Base-by-base conservation (phyloP, 192 early-diverging fungal genomes). In the Coemansia sp. region DNA sequence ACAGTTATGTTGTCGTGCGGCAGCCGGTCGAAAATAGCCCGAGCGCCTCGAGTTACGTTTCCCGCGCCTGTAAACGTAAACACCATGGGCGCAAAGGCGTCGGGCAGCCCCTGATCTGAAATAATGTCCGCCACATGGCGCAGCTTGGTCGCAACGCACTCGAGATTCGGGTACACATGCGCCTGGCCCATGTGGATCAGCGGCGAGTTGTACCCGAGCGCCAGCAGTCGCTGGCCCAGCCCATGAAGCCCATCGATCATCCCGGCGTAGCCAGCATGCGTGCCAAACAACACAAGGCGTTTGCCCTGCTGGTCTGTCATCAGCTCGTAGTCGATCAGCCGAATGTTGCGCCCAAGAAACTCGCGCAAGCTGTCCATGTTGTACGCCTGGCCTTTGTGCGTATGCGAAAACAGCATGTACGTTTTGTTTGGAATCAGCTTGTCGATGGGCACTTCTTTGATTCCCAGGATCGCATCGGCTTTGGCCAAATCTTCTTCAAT, bases 401-500 rank as follows among this genome's bases (percentile, higher is more conserved):
- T 97, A 79, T 98, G 97, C 53, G 94, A 96, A 62, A 98, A 98
- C 75, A 93, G 89, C 29, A 97, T 29, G 77, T 96, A 97, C 0
- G 92, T 96, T 82, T 97, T 97, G 72, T 91, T 80, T 4, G 87
- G 85, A 7, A 97, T 85, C 65, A 98, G 69, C 62, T 92, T 83
- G 53, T 85, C 79, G 27, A 86, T 85, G 11, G 94, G 94, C 4
- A 98, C 93, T 66, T 98, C 97, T 76, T 98, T 98, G 59, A 98
- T 95, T 11, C 97, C 97, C 47, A 98, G 67, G 51, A 98, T 96
- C 17, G 96, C 73, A 73, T 98, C 94, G 6, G 94, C 94, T 10
- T 66, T 67, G 14, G 89, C 86, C n/a, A 98, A 76, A 62, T 97
- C 95, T 73, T 97, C 92, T 17, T 88, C 79, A 23, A 98, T 70